A percentile compares a stretch with the other conserved stretches of the same genome.
Conservation (phyloP, 225 moss, liverwort and hornwort species). For the Bryum argenteum region DNA sequence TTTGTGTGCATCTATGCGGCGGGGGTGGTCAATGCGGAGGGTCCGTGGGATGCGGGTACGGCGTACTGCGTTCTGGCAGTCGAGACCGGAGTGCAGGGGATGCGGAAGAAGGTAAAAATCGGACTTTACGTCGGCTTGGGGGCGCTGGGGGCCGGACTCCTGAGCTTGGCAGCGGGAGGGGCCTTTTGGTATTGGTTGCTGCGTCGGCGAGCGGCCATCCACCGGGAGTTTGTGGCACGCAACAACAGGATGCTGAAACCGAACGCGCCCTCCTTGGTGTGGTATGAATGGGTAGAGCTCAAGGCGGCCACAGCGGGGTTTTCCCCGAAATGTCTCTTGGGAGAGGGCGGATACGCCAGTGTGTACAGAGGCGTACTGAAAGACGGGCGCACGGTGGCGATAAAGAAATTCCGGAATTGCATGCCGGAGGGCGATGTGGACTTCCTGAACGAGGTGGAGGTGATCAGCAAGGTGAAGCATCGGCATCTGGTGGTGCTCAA, state of each 20-base stretch:
- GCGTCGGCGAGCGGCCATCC: conserved; percentile 30
- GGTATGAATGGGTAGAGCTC: conserved; percentile 41
- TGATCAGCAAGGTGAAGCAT: conserved; percentile 49
- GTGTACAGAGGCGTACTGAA: conserved; percentile 44
- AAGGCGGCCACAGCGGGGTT: conserved; percentile 42
- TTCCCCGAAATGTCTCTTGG: conserved; percentile 29
- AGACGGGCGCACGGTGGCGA: conserved; percentile 36
- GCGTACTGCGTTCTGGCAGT: conserved; percentile 49
- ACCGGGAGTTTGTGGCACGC: conserved; percentile 36
- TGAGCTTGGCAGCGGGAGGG: conserved; percentile 22
- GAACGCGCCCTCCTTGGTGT: conserved; percentile 36
- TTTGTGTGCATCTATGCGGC: conserved; percentile 43
- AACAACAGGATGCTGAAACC: conserved; percentile 42
- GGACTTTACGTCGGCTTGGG: conserved; percentile 36
- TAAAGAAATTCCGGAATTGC: conserved; percentile 43
- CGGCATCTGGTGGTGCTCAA: conserved; percentile 40
- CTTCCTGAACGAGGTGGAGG: conserved; percentile 50
- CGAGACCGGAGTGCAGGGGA: neutral
- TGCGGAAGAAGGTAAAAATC: conserved; percentile 9
- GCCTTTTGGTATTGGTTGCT: conserved; percentile 25
- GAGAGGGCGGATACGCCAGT: conserved; percentile 43
- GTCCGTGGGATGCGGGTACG: conserved; percentile 50
- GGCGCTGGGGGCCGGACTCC: conserved; percentile 21
- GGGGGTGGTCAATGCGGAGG: conserved; percentile 46
- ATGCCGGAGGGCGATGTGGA: conserved; percentile 43